Evolutionary conservation across 106 monocot species (phyloP).

Genomic region (Triglochin maritima): DNA sequence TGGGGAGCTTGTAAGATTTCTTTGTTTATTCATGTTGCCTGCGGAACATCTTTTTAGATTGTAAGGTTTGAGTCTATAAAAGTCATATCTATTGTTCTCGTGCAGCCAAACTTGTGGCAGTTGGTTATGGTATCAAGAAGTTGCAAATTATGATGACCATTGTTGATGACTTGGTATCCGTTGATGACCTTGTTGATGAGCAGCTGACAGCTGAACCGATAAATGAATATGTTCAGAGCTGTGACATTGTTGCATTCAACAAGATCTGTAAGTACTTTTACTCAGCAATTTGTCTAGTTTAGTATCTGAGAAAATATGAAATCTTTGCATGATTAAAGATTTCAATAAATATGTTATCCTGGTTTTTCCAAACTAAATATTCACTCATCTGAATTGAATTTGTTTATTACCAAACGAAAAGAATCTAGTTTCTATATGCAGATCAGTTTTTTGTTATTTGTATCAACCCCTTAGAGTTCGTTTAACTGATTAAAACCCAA

Average conservation of each 20-base stretch:
- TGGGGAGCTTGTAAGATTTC: constrained; percentile 80
- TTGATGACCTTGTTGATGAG: constrained; percentile 76
- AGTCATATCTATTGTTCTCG: neutral
- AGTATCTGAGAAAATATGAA: too few relatives aligned
- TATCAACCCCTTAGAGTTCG: too few relatives aligned
- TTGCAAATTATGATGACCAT: constrained; percentile 96
- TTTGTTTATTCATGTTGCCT: constrained; percentile 1
- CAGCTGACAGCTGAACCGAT: constrained; percentile 51
- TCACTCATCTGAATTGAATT: too few relatives aligned
- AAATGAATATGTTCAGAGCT: constrained; percentile 90
- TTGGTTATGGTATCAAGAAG: constrained; percentile 98
- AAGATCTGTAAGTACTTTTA: constrained; percentile 43
- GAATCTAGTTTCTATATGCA: too few relatives aligned
- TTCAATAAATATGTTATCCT: too few relatives aligned
- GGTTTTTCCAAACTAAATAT: too few relatives aligned
- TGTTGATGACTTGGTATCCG: constrained; percentile 84
- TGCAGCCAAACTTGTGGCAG: constrained; percentile 88
- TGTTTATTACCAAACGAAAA: too few relatives aligned
- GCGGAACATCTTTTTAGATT: neutral
- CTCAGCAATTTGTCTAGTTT: too few relatives aligned
- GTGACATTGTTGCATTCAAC: constrained; percentile 94
- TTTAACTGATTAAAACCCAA: too few relatives aligned
- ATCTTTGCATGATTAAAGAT: too few relatives aligned
- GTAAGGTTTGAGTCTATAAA: neutral
- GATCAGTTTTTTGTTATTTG: too few relatives aligned